Evolutionary conservation across 2,329 filamentous ascomycete species (phyloP), one percentile per base, ranked within the genome.

Genomic region (Paradendryphiella salina): DNA sequence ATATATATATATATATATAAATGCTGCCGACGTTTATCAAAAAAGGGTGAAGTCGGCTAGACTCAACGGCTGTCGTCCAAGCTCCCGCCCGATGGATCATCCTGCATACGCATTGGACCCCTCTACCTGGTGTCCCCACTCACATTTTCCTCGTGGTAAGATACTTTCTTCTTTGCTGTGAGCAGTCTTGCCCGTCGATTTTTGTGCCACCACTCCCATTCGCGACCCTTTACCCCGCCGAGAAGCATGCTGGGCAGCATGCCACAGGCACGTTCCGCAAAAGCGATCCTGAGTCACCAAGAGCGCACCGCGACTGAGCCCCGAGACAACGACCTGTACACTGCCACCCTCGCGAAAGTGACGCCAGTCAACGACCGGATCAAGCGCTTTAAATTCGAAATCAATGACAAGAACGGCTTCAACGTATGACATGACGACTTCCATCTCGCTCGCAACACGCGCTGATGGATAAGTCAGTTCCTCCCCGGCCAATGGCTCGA

Each of bases 401-500:
- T 90, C 31, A 79, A 80, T 8, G 67, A 78, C 34, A 73, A 76
- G 56, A 72, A 70, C 52, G 73, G 64, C 52, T 75, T 83, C 58
- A 77, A 79, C 67, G 84, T 84, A 75, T 59, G 57, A 51, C 52
- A 75, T 59, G 57, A 51, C 52, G 52, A 50, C 51, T 44, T 57
- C 60, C 61, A 57, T 61, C 57, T 61, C 52, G 59, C 61, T 55
- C 46, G 50, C 60, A 46, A 62, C 61, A 54, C 59, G 50, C 55
- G 61, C 64, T 70, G 63, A 69, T 66, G 57, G 61, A 55, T 57
- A 57, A 58, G 54, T 46, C 57, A 71, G 80, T 95, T 94, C 73
- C 79, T 85, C 5, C 84, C 91, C 4, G 91, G 91, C 46, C 91
- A 96, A 78, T 96, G 90, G 89, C 80, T 96, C 48, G 91, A 96